Evolutionary conservation across 176 grass and related monocot genomes (phyloP), one percentile per base, ranked within the genome.

Genomic region (Triticum monococcum): DNA sequence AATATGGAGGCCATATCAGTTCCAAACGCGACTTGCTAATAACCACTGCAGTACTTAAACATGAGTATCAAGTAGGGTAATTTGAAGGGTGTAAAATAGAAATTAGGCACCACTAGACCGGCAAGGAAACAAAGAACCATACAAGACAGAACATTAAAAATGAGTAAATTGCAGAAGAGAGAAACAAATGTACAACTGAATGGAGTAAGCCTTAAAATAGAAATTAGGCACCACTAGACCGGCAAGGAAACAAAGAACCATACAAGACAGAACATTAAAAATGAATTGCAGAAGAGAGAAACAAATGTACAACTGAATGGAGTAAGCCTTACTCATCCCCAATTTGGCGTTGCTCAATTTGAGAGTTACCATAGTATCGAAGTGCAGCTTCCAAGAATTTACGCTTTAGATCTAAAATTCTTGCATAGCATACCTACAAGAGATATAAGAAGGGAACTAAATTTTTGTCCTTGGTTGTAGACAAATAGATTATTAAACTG

Each of bases 321-420:
- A 43, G 41, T 43, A 43, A 43, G 59, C 60, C 96, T 93, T 93
- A 99, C 97, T 99, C 92, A 32, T 99, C 97, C 83, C 97, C 97
- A 94, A 96, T 96, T 83, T 94, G 87, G 45, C 92, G 92, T 35
- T 96, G 93, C 46, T 99, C 97, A 85, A 96, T 99, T 80, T 96
- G 97, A 85, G 94, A 99, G 65, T 96, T 99, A 71, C 90, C 83
- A 75, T 99, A 99, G 66, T 99, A 99, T 26, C 92, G 94, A 83
- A 99, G 87, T 70, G 97, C 94, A 65, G 97, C 94, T 96, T 96
- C 97, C 75, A 96, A 87, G 79, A 99, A 99, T 83, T 84, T 96
- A 73, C 90, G 79, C 83, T 96, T 99, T 80, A 96, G 88, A 88
- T 99, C 97, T 69, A 96, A 89, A 89, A 99, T 96, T 84, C 97